These are phyloP conservation scores for Nematocida displodere DNA, from an alignment of 371 early-diverging fungal genomes.

Conservation along the genomic window DNA sequence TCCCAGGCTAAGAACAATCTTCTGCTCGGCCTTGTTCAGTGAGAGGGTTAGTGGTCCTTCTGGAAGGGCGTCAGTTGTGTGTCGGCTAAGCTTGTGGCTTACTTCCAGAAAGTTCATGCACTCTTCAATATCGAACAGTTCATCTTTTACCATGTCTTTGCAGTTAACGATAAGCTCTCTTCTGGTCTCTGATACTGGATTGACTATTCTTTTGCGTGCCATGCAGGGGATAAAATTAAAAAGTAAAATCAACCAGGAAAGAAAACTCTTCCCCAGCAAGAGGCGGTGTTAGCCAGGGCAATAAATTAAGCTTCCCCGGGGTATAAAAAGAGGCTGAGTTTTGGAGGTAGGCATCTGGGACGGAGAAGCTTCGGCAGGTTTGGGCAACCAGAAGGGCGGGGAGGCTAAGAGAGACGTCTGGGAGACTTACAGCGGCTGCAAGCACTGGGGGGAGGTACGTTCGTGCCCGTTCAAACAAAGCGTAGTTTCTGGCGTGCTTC, in stretches of 20 bases:
- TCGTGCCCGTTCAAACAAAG: no score
- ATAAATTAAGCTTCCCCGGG: not conserved
- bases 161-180: slow-evolving; percentile 29
- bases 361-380: no score
- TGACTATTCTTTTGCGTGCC: slow-evolving; percentile 53
- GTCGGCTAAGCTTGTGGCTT: slow-evolving; percentile 52
- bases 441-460: no score
- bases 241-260: not conserved
- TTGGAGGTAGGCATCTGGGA: no score
- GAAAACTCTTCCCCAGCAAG: not conserved
- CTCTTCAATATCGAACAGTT: slow-evolving; percentile 53
- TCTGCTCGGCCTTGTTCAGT: slow-evolving; percentile 8
- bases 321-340: no score
- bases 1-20: slow-evolving; percentile 31
- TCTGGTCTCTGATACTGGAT: slow-evolving; percentile 47
- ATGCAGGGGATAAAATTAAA: slow-evolving; percentile 50
- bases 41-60: slow-evolving; percentile 18
- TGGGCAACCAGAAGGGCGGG: no score
- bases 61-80: slow-evolving; percentile 38
- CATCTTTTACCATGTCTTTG: slow-evolving; percentile 51
- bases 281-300: not conserved
- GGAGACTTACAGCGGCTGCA: no score
- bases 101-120: slow-evolving; percentile 44
- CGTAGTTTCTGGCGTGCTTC: no score
- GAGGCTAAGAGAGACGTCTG: no score